These are phyloP conservation scores for Fusarium pininemorale DNA, from an alignment of 2,329 filamentous ascomycete species.

Conservation along the genomic window DNA sequence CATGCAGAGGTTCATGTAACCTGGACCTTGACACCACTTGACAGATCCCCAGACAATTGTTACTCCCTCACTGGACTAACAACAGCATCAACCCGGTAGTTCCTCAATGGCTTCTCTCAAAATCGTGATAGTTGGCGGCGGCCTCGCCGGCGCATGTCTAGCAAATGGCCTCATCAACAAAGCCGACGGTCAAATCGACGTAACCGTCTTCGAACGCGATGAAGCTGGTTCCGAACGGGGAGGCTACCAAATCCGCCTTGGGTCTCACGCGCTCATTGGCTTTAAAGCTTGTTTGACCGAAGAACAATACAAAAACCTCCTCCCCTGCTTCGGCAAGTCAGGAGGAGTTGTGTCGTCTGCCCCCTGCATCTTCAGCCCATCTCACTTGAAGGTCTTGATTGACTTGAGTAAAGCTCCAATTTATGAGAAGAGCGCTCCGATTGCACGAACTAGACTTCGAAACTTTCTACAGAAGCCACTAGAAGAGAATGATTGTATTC, in stretches of 20 bases:
- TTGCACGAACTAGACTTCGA: neutral
- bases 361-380: neutral
- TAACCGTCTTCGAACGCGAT: neutral
- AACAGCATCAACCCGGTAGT: rapidly evolving
- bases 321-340: neutral
- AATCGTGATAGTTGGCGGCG: neutral
- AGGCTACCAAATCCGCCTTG: neutral
- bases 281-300: neutral
- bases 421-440: neutral
- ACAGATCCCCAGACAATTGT: neutral
- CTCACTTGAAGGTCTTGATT: neutral
- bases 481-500: rapidly evolving
- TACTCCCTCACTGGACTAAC: too few relatives aligned
- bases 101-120: neutral
- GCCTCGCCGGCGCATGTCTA: neutral
- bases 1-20: too few relatives aligned
- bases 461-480: neutral
- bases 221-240: neutral
- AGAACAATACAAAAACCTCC: rapidly evolving
- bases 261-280: rapidly evolving
- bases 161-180: neutral
- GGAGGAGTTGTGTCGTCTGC: neutral
- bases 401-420: neutral
- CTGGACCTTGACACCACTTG: too few relatives aligned
- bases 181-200: neutral